Evolutionary conservation across 1,284 basidiomycete genomes (phyloP).

Genomic region (Ganoderma resinaceum): DNA sequence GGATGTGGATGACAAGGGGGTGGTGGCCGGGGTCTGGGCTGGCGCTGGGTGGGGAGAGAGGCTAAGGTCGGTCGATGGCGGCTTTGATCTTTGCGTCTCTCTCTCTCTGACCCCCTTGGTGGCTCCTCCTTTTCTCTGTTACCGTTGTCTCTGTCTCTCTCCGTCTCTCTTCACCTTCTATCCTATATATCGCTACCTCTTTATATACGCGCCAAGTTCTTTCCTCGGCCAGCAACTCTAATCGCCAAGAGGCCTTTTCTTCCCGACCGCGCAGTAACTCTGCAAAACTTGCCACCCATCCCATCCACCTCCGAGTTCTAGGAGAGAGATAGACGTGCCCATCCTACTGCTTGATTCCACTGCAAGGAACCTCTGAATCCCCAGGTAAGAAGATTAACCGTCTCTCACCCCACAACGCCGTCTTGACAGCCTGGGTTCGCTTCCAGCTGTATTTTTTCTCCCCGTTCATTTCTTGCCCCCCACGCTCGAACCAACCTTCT

Average conservation of each 20-base stretch:
- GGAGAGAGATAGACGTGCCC: constrained; percentile 42
- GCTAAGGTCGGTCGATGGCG: constrained; percentile 6
- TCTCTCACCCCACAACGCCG: neutral
- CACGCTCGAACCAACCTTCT: constrained; percentile 30
- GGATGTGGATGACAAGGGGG: neutral
- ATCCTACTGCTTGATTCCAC: constrained; percentile 28
- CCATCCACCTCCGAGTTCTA: constrained; percentile 31
- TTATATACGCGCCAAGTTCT: constrained; percentile 41
- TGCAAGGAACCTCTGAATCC: constrained; percentile 23
- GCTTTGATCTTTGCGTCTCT: constrained; percentile 31
- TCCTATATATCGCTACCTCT: constrained; percentile 46
- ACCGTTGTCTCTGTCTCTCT: constrained; percentile 40
- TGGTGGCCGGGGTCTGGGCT: constrained; percentile 1
- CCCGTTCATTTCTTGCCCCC: constrained; percentile 29
- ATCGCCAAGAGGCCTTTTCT: constrained; percentile 40
- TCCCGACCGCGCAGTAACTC: constrained; percentile 28
- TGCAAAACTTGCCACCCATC: constrained; percentile 31
- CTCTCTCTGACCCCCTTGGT: constrained; percentile 40
- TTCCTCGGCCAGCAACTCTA: constrained; percentile 38
- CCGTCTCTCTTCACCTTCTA: constrained; percentile 44
- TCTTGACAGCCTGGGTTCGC: constrained; percentile 12
- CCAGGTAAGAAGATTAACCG: constrained; percentile 6
- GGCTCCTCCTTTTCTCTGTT: constrained; percentile 41
- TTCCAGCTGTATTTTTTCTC: constrained; percentile 34
- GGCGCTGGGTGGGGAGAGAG: constrained; percentile 1